These are phyloP conservation scores for Yamadazyma kitorensis DNA, from an alignment of 805 yeast genomes.

Conservation along the genomic window DNA sequence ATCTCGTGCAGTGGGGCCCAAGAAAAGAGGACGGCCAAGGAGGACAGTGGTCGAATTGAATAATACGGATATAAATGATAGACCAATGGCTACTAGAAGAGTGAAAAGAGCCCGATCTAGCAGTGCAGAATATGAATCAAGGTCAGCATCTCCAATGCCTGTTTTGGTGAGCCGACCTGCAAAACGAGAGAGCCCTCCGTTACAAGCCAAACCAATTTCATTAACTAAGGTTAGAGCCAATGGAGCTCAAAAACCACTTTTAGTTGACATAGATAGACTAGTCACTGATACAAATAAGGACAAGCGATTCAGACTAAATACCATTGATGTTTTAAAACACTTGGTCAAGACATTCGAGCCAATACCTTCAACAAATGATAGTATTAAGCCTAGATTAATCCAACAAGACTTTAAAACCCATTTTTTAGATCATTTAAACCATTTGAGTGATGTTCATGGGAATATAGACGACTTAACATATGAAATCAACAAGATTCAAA, in stretches of 20 bases:
- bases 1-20: no score
- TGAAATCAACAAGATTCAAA: slow-evolving; percentile 28
- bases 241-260: slow-evolving; percentile 19
- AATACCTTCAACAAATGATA: slow-evolving; percentile 9
- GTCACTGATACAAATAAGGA: slow-evolving; percentile 18
- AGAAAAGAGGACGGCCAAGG: no score
- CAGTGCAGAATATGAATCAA: no score
- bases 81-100: no score
- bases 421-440: slow-evolving; percentile 24
- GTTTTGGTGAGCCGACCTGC: no score
- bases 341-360: slow-evolving; percentile 30
- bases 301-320: slow-evolving; percentile 26
- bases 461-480: slow-evolving; percentile 28
- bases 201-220: slow-evolving; percentile 3
- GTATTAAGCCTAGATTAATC: slow-evolving; percentile 20
- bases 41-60: no score
- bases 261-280: slow-evolving; percentile 28
- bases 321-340: slow-evolving; percentile 37
- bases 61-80: no score
- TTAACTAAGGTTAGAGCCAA: slow-evolving; percentile 2
- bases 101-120: no score
- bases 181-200: no score
- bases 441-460: slow-evolving; percentile 33
- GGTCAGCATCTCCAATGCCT: no score
- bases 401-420: slow-evolving; percentile 33